A percentile compares a stretch with the other conserved stretches of the same genome.
These are phyloP conservation scores for Chytridium lagenaria DNA, from an alignment of 371 early-diverging fungal species.

Conservation along the genomic window DNA sequence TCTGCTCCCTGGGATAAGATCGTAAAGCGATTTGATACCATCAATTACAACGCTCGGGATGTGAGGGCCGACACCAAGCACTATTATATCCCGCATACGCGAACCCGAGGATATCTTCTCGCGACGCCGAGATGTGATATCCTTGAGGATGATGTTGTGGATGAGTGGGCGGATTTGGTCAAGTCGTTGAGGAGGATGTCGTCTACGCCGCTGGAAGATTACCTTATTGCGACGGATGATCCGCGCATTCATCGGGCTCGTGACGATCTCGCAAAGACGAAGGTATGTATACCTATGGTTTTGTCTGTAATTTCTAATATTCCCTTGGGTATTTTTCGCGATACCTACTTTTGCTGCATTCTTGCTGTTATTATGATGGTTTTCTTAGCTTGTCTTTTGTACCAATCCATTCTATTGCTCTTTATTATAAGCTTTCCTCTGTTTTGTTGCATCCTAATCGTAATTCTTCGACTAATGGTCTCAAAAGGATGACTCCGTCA, in stretches of 20 bases:
- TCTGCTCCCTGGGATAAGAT: slow-evolving; percentile 45
- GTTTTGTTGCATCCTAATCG: too few relatives aligned
- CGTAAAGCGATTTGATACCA: slow-evolving; percentile 29
- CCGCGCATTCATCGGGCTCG: slow-evolving; percentile 46
- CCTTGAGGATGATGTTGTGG: slow-evolving; percentile 22
- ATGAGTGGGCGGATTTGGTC: slow-evolving; percentile 37
- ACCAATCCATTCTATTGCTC: background rate
- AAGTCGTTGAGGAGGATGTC: slow-evolving; percentile 32
- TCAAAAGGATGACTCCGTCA: background rate
- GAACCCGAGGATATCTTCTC: slow-evolving; percentile 50
- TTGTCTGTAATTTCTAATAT: too few relatives aligned
- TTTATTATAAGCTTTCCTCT: background rate
- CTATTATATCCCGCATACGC: slow-evolving; percentile 51
- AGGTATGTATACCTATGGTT: slow-evolving; percentile 30
- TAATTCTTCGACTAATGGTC: too few relatives aligned
- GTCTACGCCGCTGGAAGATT: slow-evolving; percentile 45
- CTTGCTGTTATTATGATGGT: too few relatives aligned
- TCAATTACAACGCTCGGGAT: slow-evolving; percentile 33
- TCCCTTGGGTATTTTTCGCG: too few relatives aligned
- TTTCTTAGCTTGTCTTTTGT: too few relatives aligned
- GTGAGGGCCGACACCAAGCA: slow-evolving; percentile 45
- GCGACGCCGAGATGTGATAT: slow-evolving; percentile 25
- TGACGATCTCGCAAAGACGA: slow-evolving; percentile 30
- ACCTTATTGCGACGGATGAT: slow-evolving; percentile 46
- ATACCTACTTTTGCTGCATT: too few relatives aligned